These are phyloP conservation scores for Cladophialophora exuberans DNA, from an alignment of 2,329 filamentous ascomycete species.

Conservation along the genomic window DNA sequence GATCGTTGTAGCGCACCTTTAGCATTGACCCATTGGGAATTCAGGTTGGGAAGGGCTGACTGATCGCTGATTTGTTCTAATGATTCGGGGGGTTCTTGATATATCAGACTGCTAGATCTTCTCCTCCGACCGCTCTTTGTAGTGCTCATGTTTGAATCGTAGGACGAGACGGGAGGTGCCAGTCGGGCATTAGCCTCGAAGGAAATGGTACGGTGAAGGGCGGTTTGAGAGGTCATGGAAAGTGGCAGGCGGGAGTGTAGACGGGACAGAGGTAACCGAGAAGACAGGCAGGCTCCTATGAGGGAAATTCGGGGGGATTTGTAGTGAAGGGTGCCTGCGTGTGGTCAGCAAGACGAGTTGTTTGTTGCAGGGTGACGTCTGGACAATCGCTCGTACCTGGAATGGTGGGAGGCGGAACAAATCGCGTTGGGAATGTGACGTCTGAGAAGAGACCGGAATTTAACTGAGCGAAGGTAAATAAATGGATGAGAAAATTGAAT, in stretches of 20 bases:
- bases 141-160: conserved; percentile 60
- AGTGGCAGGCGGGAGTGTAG: background rate
- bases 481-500: conserved; percentile 9
- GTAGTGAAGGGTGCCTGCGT: background rate
- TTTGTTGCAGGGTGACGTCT: conserved; percentile 5
- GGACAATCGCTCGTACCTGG: conserved; percentile 8
- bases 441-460: conserved; percentile 11
- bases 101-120: conserved; percentile 97
- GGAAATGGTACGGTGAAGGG: conserved; percentile 86
- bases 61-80: conserved; percentile 98
- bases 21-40: conserved; percentile 98
- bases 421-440: conserved; percentile 20
- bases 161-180: conserved; percentile 55
- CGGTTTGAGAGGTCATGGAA: conserved; percentile 58
- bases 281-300: background rate
- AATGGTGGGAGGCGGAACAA: conserved; percentile 2
- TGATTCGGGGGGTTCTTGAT: conserved; percentile 94
- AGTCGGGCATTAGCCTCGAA: conserved; percentile 82
- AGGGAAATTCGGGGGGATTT: background rate
- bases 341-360: conserved; percentile 3
- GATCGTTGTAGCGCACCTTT: conserved; percentile 70
- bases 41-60: conserved; percentile 89
- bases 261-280: background rate
- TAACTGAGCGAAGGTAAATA: conserved; percentile 6
- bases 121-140: conserved; percentile 76